Conservation (phyloP, 345 rosid genomes). For the Populus deltoides region DNA sequence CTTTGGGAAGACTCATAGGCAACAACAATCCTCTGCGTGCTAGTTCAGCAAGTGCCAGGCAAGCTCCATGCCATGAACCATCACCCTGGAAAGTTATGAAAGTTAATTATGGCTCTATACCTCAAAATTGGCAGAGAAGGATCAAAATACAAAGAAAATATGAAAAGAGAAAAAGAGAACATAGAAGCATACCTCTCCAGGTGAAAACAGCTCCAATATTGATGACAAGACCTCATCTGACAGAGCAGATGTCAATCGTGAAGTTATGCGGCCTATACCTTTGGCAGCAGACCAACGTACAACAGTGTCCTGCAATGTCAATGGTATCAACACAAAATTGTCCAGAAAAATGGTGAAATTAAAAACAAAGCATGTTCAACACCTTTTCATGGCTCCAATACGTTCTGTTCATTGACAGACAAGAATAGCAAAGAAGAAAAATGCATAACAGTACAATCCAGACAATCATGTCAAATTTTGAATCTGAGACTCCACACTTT, state of each 20-base stretch:
- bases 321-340: slow-evolving; percentile 15
- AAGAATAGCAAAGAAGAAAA: background rate
- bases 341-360: slow-evolving; percentile 14
- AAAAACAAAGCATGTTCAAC: background rate
- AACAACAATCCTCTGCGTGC: slow-evolving; percentile 93
- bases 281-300: slow-evolving; percentile 99
- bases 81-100: slow-evolving; percentile 66
- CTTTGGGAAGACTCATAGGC: slow-evolving; percentile 83
- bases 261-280: slow-evolving; percentile 90
- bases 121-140: background rate
- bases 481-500: background rate
- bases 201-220: slow-evolving; percentile 81
- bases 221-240: slow-evolving; percentile 89
- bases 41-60: slow-evolving; percentile 92
- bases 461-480: slow-evolving; percentile 1
- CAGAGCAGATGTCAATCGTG: slow-evolving; percentile 70
- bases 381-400: background rate
- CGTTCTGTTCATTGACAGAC: background rate
- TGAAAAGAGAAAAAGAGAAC: slow-evolving; percentile 6
- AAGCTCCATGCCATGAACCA: slow-evolving; percentile 99
- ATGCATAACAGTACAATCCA: slow-evolving; percentile 1
- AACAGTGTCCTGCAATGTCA: slow-evolving; percentile 73
- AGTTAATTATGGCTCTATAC: slow-evolving; percentile 22
- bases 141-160: slow-evolving; percentile 1
- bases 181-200: slow-evolving; percentile 65